Percentiles rank a stretch among this genome's conserved stretches.
Evolutionary conservation across 768 basidiomycete genomes (phyloP).

Genomic region (Naganishia vishniacii): DNA sequence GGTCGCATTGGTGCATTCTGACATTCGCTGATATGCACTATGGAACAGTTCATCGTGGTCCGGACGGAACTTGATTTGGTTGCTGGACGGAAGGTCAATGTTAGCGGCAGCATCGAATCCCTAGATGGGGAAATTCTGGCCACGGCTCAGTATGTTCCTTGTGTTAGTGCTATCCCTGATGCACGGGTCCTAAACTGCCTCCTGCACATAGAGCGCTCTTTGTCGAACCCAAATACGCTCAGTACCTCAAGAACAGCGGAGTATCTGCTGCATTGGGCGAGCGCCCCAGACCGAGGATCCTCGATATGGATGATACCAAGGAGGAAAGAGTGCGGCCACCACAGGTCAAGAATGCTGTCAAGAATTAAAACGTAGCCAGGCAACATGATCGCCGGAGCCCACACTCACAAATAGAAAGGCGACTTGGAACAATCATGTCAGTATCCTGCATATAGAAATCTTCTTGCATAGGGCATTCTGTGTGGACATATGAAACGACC

Average conservation of each 20-base stretch:
- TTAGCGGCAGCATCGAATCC: slow-evolving; percentile 68
- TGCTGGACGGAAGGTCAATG: slow-evolving; percentile 71
- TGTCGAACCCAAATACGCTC: slow-evolving; percentile 82
- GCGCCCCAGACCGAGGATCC: slow-evolving; percentile 17
- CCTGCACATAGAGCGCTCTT: slow-evolving; percentile 70
- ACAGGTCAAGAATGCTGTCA: neutral
- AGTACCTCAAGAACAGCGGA: slow-evolving; percentile 60
- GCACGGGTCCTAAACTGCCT: no score
- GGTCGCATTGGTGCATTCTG: no score
- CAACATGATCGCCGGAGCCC: no score
- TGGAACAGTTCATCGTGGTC: slow-evolving; percentile 77
- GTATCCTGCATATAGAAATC: no score
- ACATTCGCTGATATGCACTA: no score
- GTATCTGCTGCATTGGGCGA: slow-evolving; percentile 63
- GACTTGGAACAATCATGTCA: no score
- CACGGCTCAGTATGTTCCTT: slow-evolving; percentile 65
- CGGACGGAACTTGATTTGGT: slow-evolving; percentile 62
- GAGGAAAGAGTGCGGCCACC: neutral
- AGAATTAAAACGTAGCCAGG: neutral
- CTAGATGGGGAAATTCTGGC: slow-evolving; percentile 74
- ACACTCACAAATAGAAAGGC: neutral
- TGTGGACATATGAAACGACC: no score
- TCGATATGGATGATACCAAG: slow-evolving; percentile 28
- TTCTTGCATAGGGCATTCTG: no score
- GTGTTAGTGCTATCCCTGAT: neutral